phyloP scores from a whole-genome alignment of 2,329 filamentous ascomycete genomes.

The Aspergillus jensenii region DNA sequence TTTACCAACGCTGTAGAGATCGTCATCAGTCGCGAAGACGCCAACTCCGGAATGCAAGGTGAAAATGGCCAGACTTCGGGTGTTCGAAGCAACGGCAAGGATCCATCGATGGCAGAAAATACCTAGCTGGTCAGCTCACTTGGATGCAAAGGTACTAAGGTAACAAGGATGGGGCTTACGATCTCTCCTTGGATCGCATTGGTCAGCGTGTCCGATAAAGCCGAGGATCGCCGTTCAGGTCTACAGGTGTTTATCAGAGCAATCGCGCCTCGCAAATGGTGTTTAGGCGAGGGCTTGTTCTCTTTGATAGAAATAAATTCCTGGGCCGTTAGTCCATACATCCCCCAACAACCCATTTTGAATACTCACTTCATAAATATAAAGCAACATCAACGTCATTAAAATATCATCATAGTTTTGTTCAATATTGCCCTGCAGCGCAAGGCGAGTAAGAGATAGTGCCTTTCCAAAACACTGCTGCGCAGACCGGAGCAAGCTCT shows the following conservation, averaged over 20 bases:
- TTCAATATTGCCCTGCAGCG: conserved; percentile 20
- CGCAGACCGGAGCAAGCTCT: conserved; percentile 20
- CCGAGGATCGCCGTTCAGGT: conserved; percentile 13
- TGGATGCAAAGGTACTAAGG: neutral
- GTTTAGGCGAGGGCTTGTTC: conserved; percentile 19
- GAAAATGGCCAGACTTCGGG: conserved; percentile 25
- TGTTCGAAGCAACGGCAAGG: conserved; percentile 21
- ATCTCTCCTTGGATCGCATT: conserved; percentile 27
- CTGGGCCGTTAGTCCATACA: conserved; percentile 8
- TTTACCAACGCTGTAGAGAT: conserved; percentile 24
- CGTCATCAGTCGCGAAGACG: conserved; percentile 21
- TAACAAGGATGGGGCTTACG: conserved; percentile 15
- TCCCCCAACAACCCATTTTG: neutral
- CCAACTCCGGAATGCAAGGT: conserved; percentile 13
- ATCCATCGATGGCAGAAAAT: conserved; percentile 20
- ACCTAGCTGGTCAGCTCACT: conserved; percentile 18
- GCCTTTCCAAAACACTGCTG: conserved; percentile 25
- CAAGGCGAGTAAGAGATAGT: conserved; percentile 24
- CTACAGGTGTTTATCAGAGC: conserved; percentile 26
- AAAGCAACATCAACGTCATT: conserved; percentile 27
- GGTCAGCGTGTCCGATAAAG: conserved; percentile 18
- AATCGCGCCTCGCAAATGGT: conserved; percentile 30
- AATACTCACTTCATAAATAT: conserved; percentile 26
- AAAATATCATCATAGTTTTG: conserved; percentile 23
- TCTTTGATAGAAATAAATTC: conserved; percentile 28